Percentiles rank a stretch among this genome's conserved stretches.
phyloP scores from a whole-genome alignment of 345 rosid genomes.

The Conringia planisiliqua region DNA sequence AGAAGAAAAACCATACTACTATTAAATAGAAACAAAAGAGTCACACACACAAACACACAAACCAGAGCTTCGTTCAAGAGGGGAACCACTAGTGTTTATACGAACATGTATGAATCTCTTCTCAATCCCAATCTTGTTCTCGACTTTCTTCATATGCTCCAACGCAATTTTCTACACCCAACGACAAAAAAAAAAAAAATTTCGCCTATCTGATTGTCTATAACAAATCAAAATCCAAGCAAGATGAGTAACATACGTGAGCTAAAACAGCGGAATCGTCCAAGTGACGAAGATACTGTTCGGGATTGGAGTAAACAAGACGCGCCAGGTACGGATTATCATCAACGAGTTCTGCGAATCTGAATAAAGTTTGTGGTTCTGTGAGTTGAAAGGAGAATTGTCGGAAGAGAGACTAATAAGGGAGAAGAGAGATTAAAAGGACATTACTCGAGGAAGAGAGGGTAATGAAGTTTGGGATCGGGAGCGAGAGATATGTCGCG shows the following conservation, averaged over 20 bases:
- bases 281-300: slow-evolving; percentile 49
- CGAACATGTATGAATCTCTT: slow-evolving; percentile 89
- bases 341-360: slow-evolving; percentile 75
- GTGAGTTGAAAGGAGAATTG: neutral
- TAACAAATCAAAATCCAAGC: neutral
- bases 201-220: neutral
- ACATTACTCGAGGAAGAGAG: slow-evolving; percentile 65
- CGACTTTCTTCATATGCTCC: slow-evolving; percentile 43
- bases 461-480: slow-evolving; percentile 80
- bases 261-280: slow-evolving; percentile 80
- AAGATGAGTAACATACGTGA: slow-evolving; percentile 44
- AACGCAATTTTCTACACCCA: slow-evolving; percentile 51
- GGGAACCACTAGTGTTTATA: slow-evolving; percentile 67
- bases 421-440: neutral
- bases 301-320: slow-evolving; percentile 56
- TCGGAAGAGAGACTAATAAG: neutral
- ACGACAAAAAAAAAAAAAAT: too few relatives aligned
- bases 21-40: neutral
- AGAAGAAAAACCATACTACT: neutral
- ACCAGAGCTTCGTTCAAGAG: slow-evolving; percentile 70
- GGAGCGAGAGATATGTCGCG: slow-evolving; percentile 57
- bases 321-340: slow-evolving; percentile 62
- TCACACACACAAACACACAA: slow-evolving; percentile 24
- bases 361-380: neutral
- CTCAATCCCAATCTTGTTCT: slow-evolving; percentile 45